These are phyloP conservation scores for Candolleomyces eurysporus DNA, from an alignment of 768 basidiomycete genomes.

Conservation along the genomic window DNA sequence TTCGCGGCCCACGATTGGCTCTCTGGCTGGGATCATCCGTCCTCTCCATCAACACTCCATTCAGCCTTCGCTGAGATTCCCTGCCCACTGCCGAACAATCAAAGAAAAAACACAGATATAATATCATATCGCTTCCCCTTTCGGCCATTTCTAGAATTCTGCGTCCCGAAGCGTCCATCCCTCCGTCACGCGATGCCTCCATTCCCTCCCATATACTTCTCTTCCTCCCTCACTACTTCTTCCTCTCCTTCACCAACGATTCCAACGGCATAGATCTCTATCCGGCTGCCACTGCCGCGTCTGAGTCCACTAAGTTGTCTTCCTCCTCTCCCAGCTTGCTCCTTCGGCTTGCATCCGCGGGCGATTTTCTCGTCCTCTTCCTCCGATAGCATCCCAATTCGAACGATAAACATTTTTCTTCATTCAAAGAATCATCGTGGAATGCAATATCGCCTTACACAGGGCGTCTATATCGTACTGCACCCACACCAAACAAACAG, in stretches of 20 bases:
- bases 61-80: constrained; percentile 13
- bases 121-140: constrained; percentile 26
- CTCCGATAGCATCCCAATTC: neutral
- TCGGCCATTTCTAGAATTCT: constrained; percentile 28
- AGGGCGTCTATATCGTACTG: neutral
- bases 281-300: neutral
- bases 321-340: neutral
- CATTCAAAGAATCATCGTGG: too few species aligned
- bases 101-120: constrained; percentile 12
- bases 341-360: neutral
- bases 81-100: constrained; percentile 27
- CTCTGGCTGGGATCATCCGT: neutral
- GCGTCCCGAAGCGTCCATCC: constrained; percentile 5
- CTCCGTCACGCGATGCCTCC: constrained; percentile 16
- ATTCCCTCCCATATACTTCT: constrained; percentile 15
- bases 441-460: neutral
- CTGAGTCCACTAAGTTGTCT: neutral
- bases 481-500: constrained; percentile 1
- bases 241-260: constrained; percentile 5
- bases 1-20: constrained; percentile 5
- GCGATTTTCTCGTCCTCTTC: neutral
- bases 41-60: neutral
- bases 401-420: neutral
- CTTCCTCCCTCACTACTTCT: constrained; percentile 10
- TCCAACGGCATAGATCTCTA: constrained; percentile 1